Conservation (phyloP, 179 eudicot species). For the Pouteria campechiana region DNA sequence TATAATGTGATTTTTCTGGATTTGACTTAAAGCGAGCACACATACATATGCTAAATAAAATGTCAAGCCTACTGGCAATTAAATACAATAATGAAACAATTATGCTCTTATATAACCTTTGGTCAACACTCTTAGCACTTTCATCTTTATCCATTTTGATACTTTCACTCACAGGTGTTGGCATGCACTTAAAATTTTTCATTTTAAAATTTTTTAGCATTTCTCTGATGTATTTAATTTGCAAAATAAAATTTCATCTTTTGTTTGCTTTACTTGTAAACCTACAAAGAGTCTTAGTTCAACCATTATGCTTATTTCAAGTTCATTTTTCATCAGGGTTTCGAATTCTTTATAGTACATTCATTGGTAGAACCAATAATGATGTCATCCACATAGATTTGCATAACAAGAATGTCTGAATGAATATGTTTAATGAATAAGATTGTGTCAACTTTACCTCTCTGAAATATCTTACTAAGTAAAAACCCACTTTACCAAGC, state of each 20-base stretch:
- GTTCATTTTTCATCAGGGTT: not conserved
- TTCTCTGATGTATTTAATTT: not conserved
- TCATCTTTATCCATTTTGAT: not conserved
- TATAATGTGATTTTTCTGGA: not conserved
- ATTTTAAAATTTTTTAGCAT: not conserved
- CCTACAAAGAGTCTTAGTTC: not conserved
- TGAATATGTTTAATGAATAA: too few species aligned
- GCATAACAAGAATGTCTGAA: not conserved
- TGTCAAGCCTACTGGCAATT: not conserved
- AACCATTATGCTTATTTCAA: constrained; percentile 1
- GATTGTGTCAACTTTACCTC: too few species aligned
- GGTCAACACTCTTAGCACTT: not conserved
- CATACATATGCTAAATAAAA: not conserved
- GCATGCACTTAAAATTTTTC: not conserved
- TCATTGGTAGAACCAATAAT: not conserved
- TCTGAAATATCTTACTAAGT: too few species aligned
- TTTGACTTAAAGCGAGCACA: not conserved
- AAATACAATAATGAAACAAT: not conserved
- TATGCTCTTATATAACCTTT: not conserved
- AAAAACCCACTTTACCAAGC: not conserved
- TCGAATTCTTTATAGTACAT: not conserved
- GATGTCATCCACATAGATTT: not conserved
- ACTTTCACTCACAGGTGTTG: not conserved
- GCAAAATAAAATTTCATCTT: not conserved
- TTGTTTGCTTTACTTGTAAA: not conserved